These are phyloP conservation scores for Chlamydomonas reinhardtii DNA, from an alignment of 163 green algal genomes.

Conservation along the genomic window DNA sequence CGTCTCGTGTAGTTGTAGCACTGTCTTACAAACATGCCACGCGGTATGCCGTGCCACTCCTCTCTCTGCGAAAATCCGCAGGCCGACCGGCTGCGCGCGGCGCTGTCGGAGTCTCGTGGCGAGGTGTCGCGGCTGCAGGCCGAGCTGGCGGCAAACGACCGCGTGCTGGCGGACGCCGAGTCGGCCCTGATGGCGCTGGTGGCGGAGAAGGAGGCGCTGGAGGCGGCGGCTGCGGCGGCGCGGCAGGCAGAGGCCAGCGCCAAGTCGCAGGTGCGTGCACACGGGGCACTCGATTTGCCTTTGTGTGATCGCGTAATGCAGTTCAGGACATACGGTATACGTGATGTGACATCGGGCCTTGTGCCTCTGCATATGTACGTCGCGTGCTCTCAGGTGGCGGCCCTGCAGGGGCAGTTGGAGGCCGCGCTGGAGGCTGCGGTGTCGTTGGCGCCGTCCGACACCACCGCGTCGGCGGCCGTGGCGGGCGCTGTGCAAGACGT, in stretches of 20 bases:
- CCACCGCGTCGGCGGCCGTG: neutral
- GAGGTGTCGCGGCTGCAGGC: slow-evolving; percentile 6
- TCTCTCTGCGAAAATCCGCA: neutral
- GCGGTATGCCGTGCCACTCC: neutral
- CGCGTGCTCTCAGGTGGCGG: neutral
- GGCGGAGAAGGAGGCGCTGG: slow-evolving; percentile 23
- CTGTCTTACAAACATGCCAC: too few species aligned
- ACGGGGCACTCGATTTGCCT: too few species aligned
- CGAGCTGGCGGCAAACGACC: slow-evolving; percentile 40
- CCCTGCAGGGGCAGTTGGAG: slow-evolving; percentile 29
- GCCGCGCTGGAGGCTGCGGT: neutral
- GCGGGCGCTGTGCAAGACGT: neutral
- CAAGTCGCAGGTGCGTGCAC: neutral
- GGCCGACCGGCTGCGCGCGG: neutral
- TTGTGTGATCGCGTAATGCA: too few species aligned
- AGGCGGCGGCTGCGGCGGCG: neutral
- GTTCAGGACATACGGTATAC: too few species aligned
- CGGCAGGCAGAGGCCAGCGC: neutral
- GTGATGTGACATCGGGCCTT: too few species aligned
- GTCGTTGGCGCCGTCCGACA: neutral
- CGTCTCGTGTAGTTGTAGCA: too few species aligned
- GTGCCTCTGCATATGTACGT: too few species aligned
- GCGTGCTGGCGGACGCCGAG: slow-evolving; percentile 44
- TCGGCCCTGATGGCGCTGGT: slow-evolving; percentile 20
- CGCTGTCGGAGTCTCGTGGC: neutral